A percentile compares a stretch with the other conserved stretches of the same genome.
Evolutionary conservation across 2,329 filamentous ascomycete genomes (phyloP).

Genomic region (Epichloe festucae): DNA sequence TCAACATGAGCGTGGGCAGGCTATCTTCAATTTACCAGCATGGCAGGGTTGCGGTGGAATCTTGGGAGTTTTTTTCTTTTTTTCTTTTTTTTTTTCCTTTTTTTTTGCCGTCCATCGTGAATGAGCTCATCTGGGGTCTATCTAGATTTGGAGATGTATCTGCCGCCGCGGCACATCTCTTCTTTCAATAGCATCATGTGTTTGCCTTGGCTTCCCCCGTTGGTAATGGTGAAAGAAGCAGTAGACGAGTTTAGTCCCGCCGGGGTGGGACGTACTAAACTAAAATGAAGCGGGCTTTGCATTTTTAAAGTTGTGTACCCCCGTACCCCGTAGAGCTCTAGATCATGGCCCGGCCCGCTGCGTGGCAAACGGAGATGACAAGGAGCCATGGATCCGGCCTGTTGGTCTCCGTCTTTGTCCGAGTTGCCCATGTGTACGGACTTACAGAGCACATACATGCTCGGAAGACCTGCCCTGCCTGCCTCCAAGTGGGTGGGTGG

Average conservation of each 20-base stretch:
- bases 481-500: neutral
- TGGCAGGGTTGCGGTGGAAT: neutral
- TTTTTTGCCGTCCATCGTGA: neutral
- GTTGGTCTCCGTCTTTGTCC: too few relatives aligned
- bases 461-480: neutral
- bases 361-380: neutral
- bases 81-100: neutral
- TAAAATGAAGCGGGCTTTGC: neutral
- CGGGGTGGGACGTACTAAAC: neutral
- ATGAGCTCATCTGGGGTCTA: neutral
- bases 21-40: neutral
- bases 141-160: neutral
- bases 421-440: too few relatives aligned
- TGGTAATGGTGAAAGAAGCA: neutral
- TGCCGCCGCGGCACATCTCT: neutral
- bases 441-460: too few relatives aligned
- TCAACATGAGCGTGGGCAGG: neutral
- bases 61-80: neutral
- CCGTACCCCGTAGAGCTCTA: too few relatives aligned
- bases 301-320: neutral
- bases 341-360: neutral
- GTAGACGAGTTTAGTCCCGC: neutral
- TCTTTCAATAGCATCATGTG: neutral
- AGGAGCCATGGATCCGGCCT: too few relatives aligned
- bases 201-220: neutral